Conservation (phyloP, 2,329 filamentous ascomycete species). For the Colletotrichum sidae region DNA sequence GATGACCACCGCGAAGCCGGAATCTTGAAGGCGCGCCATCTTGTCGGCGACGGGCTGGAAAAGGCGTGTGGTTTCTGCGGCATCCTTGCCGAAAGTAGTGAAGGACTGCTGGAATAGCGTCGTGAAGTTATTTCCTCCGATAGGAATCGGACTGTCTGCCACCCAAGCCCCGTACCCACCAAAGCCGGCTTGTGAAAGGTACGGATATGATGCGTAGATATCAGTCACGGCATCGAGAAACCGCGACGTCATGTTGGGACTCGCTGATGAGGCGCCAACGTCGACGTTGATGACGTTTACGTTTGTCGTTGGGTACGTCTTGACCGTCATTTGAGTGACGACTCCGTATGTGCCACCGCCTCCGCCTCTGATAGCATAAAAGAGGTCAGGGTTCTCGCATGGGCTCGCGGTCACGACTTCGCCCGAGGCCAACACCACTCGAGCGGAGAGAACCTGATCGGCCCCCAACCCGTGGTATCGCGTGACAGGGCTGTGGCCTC, state of each 20-base stretch:
- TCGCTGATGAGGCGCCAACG: conserved; percentile 44
- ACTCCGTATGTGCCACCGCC: conserved; percentile 47
- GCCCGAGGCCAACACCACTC: conserved; percentile 45
- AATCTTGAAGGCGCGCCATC: neutral
- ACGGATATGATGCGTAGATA: conserved; percentile 5
- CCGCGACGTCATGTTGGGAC: conserved; percentile 21
- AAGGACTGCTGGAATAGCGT: conserved; percentile 13
- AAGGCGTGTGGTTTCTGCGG: neutral
- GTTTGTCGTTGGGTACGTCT: conserved; percentile 42
- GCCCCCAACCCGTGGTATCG: conserved; percentile 51
- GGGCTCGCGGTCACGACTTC: conserved; percentile 40
- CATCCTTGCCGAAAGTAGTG: conserved; percentile 6
- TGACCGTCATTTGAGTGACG: conserved; percentile 41
- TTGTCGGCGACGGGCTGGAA: conserved; percentile 13
- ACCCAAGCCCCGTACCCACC: conserved; percentile 32
- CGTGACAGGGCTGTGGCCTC: conserved; percentile 62
- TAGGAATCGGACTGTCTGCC: conserved; percentile 3
- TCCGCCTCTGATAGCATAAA: conserved; percentile 46
- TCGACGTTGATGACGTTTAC: conserved; percentile 57
- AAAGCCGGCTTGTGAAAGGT: conserved; percentile 20
- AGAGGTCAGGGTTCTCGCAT: conserved; percentile 42
- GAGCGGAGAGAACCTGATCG: conserved; percentile 45
- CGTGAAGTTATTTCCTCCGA: conserved; percentile 18
- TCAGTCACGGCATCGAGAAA: conserved; percentile 20
- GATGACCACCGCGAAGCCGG: conserved; percentile 7